A percentile compares a stretch with the other conserved stretches of the same genome.
phyloP scores from a whole-genome alignment of 2,329 filamentous ascomycete genomes.

The Sporothrix inflata region DNA sequence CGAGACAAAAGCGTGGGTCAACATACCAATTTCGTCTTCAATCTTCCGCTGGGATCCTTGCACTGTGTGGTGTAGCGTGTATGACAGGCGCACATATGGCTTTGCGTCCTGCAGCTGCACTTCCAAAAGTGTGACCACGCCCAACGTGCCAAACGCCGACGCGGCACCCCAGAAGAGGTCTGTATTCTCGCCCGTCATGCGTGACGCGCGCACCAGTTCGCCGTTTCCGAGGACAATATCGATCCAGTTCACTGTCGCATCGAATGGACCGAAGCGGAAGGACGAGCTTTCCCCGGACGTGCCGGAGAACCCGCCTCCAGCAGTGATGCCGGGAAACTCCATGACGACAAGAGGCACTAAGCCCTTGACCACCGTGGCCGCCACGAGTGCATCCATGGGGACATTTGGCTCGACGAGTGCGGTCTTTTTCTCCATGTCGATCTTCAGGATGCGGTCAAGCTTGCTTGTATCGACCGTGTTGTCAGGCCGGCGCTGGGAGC shows the following conservation, averaged over 20 bases:
- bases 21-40: slow-evolving; percentile 37
- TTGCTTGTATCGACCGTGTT: slow-evolving; percentile 69
- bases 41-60: slow-evolving; percentile 48
- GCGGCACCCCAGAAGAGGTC: slow-evolving; percentile 64
- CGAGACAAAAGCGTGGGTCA: neutral
- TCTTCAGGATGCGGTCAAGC: slow-evolving; percentile 63
- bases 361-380: slow-evolving; percentile 57
- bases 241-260: slow-evolving; percentile 62
- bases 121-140: slow-evolving; percentile 63
- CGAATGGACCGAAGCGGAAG: slow-evolving; percentile 69
- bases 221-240: slow-evolving; percentile 67
- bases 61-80: slow-evolving; percentile 50
- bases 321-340: slow-evolving; percentile 72
- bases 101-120: slow-evolving; percentile 58
- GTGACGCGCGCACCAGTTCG: slow-evolving; percentile 53
- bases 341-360: slow-evolving; percentile 68
- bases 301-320: slow-evolving; percentile 67
- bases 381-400: slow-evolving; percentile 66
- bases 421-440: slow-evolving; percentile 58
- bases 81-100: slow-evolving; percentile 59
- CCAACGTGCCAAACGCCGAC: slow-evolving; percentile 62
- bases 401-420: slow-evolving; percentile 71
- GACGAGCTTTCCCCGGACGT: slow-evolving; percentile 69
- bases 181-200: slow-evolving; percentile 43
- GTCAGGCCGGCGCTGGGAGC: slow-evolving; percentile 51